A percentile compares a stretch with the other conserved stretches of the same genome.
Conservation (phyloP, 2,329 filamentous ascomycete genomes). For the Aspergillus luchuensis region DNA sequence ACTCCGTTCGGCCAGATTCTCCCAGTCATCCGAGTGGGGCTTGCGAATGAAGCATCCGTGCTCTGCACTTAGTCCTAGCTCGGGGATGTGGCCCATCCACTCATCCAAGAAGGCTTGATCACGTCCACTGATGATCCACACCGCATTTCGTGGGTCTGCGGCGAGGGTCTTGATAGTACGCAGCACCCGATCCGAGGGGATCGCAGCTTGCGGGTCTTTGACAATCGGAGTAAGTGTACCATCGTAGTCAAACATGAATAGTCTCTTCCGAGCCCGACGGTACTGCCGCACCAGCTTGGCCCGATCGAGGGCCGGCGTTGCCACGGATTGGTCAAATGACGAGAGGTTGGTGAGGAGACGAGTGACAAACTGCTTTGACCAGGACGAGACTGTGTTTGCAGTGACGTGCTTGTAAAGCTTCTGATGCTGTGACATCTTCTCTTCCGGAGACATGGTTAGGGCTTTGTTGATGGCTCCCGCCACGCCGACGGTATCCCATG, state of each 20-base stretch:
- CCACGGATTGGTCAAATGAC: constrained; percentile 71
- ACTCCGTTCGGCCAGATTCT: constrained; percentile 80
- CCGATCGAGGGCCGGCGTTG: constrained; percentile 80
- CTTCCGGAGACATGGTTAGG: constrained; percentile 70
- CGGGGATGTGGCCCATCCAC: constrained; percentile 86
- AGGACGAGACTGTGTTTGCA: constrained; percentile 80
- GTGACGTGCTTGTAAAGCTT: constrained; percentile 82
- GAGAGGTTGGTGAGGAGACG: constrained; percentile 78
- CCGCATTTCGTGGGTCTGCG: constrained; percentile 75
- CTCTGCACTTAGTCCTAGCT: constrained; percentile 92
- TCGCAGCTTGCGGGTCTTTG: constrained; percentile 81
- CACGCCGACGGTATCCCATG: constrained; percentile 85
- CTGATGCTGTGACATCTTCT: constrained; percentile 68
- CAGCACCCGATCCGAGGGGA: constrained; percentile 82
- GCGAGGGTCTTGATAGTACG: constrained; percentile 77
- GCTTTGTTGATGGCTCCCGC: constrained; percentile 81
- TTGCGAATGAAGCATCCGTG: constrained; percentile 93
- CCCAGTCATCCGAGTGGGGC: constrained; percentile 76
- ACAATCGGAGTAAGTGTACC: constrained; percentile 96
- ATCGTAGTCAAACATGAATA: constrained; percentile 99
- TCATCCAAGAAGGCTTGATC: constrained; percentile 89
- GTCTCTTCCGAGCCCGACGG: constrained; percentile 70
- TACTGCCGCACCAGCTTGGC: constrained; percentile 73
- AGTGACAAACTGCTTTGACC: constrained; percentile 78
- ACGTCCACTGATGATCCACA: constrained; percentile 98